Base-by-base conservation (phyloP, 768 basidiomycete species). In the Russula earlei region DNA sequence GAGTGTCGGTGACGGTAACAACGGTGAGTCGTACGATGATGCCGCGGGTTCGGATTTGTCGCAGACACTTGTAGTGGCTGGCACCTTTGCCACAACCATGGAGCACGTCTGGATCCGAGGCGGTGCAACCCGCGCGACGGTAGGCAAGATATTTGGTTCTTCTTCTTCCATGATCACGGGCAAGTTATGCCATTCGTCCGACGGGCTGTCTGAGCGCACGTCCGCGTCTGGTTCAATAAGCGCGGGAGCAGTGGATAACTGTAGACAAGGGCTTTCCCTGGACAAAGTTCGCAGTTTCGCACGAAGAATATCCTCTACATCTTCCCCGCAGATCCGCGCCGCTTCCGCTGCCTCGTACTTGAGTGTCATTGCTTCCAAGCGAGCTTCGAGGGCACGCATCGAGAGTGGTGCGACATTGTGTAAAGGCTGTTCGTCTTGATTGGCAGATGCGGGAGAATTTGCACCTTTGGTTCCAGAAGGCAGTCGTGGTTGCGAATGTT, bases 301-400 rank as follows among this genome's bases (percentile, higher is more conserved):
- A 17, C 59, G 44, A 17, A 61, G 59, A 10, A 38, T 42, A 12
- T 62, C 52, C 33, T 62, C 62, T 17, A 61, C 54, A 19, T 61
- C 62, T 7, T 62, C 59, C 4, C 52, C 52, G 24, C 55, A 61
- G 15, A 62, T 20, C 9, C 59, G 59, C 19, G 62, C 62, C 10
- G 62, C 62, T 17, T 61, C 62, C 27, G 61, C 61, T 37, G 51
- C 59, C 43, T 60, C 24, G 46, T 42, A 61, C 47, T 55, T 56
- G 33, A 61, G 59, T 10, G 52, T 51, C 55, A 62, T 54, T 31
- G 48, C 45, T 20, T 61, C 52, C n/a, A 61, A 55, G 33, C 47
- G 59, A 25, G 31, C 37, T 37, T 49, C 50, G 11, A 56, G 33
- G 8, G 25, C 44, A 25, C 46, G 51, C 36, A 53, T 9, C 3